Percentiles rank a stretch among this genome's conserved stretches.
Conservation (phyloP, 371 early-diverging fungal genomes). For the Syncephalastrum monosporum region DNA sequence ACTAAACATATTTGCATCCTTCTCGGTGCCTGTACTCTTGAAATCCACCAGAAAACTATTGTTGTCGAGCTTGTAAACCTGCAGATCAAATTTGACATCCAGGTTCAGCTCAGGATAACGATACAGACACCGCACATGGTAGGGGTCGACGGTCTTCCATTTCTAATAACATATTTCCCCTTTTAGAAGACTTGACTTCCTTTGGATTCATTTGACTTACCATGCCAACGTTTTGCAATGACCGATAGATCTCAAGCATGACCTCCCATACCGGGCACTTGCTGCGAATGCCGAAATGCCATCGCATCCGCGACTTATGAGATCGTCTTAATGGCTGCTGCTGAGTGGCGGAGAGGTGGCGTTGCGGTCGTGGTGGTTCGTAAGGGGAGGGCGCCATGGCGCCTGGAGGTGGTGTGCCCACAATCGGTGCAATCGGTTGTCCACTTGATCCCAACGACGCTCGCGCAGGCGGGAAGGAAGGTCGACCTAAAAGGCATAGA, state of each 20-base stretch:
- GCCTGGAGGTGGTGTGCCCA: constrained; percentile 46
- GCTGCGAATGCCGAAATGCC: constrained; percentile 98
- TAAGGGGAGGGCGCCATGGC: constrained; percentile 34
- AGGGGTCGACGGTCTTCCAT: constrained; percentile 90
- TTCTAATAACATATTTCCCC: constrained; percentile 40
- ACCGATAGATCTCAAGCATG: constrained; percentile 96
- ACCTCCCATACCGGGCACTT: constrained; percentile 90
- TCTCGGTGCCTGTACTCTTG: constrained; percentile 37
- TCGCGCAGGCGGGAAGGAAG: constrained; percentile 19
- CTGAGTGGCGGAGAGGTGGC: constrained; percentile 28
- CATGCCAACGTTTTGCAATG: constrained; percentile 86
- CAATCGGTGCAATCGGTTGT: constrained; percentile 32
- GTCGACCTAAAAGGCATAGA: constrained; percentile 15
- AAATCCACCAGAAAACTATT: constrained; percentile 95
- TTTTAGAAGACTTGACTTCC: neutral
- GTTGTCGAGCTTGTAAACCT: constrained; percentile 86
- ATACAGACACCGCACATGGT: constrained; percentile 78
- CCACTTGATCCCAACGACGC: constrained; percentile 17
- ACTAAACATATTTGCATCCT: neutral
- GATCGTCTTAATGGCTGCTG: constrained; percentile 20
- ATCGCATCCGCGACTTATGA: constrained; percentile 57
- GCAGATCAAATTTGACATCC: constrained; percentile 88
- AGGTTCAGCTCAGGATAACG: constrained; percentile 48
- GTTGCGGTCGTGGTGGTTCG: constrained; percentile 14
- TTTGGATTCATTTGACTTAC: constrained; percentile 23